Base-by-base conservation (phyloP, 2,329 filamentous ascomycete species). In the Pseudogymnoascus sp. region DNA sequence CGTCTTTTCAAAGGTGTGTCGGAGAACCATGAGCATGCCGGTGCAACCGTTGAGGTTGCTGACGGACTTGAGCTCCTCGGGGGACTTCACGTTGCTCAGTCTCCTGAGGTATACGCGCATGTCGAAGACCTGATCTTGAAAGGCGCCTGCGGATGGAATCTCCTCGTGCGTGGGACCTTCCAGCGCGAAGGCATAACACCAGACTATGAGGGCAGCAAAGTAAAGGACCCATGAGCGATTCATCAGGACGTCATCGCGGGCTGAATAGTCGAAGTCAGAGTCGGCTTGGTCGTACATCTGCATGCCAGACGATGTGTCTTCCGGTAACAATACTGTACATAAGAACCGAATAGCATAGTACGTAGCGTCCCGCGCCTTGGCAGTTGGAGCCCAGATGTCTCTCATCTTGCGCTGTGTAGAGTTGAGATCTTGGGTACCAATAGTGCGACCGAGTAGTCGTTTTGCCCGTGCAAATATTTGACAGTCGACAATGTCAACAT, bases 211-310 rank as follows among this genome's bases (percentile, higher is more conserved):
- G 0, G 88, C 87, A 0, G 95, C 91, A 72, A 96, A 96, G 76
- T 97, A 99, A 61, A 97, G 80, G 10, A 97, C 92, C 93, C 95
- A 99, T 0, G 93, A 91, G 14, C 95, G 83, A 71, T 97, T 96
- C 65, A 97, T 82, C 1, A 97, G 81, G 62, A 92, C 89, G 70
- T 99, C 95, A 70, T 96, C 90, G 19, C 91, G 85, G 0, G 93
- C 91, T 16, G 86, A 88, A 74, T 97, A 99, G 6, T 82, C 78
- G 4, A 77, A 77, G 16, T 75, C 74, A 13, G 66, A 65, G 56
- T 74, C 73, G 62, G 70, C 69, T 19, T 70, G 66, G 56, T 72
- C 67, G 19, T 53, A 53, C 47, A 53, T 53, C 4, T 53, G 47
- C n/a, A 53, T 53, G 4, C 47, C 47, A 53, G 47, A 53, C 26